Base-by-base conservation (phyloP, 2,329 filamentous ascomycete species). In the Pseudopyrenochaeta lycopersici region DNA sequence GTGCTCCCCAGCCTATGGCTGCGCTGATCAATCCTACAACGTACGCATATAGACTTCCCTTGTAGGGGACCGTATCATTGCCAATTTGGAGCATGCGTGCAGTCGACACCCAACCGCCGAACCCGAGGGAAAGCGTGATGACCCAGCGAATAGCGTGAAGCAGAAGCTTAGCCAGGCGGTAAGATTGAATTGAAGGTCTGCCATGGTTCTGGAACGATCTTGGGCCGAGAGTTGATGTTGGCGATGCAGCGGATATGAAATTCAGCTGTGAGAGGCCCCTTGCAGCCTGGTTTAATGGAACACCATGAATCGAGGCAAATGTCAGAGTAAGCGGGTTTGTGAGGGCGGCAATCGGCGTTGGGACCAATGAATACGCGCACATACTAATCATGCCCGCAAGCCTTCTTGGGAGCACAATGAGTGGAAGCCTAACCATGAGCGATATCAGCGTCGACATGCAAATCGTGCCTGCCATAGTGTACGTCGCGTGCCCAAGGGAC, bases 81-180 rank as follows among this genome's bases (percentile, higher is more conserved):
- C 72, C 80, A 17, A 95, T 80, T 46, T 84, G 81, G 3, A 97
- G 81, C 76, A 90, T 88, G 58, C 91, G 88, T 10, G 95, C 93
- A 31, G 93, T 96, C 41, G 91, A 90, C 7, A 98, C 91, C 95
- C 95, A 99, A n/a, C 92, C 94, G 3, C 91, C 93, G 68, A 98
- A 96, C 1, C 94, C 94, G 27, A 99, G 85, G 0, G 88, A 90
- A 41, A 93, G 87, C 0, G 92, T 91, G 86, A 97, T 96, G 68
- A 97, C 90, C 72, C 94, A 90, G 15, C 94, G 87, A 1, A 92
- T 95, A 2, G 94, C 92, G 64, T 97, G 91, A 3, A 99, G 85
- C 7, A 99, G 84, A 23, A 98, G 84, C 75, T 97, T 98, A 1
- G 95, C 90, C 7, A 98, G 86, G 4, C 91, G 87, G 74, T 98